phyloP scores from a whole-genome alignment of 2,329 filamentous ascomycete genomes.

The Cercospora berteroae region DNA sequence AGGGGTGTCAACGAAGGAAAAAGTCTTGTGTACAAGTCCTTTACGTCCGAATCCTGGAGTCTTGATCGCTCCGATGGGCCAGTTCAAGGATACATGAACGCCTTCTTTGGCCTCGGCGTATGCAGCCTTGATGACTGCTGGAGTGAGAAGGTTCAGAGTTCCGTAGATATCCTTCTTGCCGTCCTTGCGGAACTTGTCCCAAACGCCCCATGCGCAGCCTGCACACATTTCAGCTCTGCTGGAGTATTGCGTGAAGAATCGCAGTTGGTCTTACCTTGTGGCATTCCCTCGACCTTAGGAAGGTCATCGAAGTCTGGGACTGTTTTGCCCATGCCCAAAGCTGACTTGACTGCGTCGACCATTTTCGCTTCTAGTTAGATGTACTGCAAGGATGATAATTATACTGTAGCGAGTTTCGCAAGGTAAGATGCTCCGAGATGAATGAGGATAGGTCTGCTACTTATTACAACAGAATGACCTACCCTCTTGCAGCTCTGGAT shows the following conservation, averaged over 20 bases:
- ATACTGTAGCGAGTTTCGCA: neutral
- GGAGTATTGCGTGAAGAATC: neutral
- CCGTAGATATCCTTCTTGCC: conserved; percentile 46
- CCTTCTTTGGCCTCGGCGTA: conserved; percentile 45
- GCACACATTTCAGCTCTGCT: conserved; percentile 9
- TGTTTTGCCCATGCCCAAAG: conserved; percentile 25
- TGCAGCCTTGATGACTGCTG: conserved; percentile 44
- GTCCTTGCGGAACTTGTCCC: conserved; percentile 40
- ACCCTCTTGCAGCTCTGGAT: neutral
- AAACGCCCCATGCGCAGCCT: conserved; percentile 45
- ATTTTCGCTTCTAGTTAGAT: conserved; percentile 7
- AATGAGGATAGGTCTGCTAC: neutral
- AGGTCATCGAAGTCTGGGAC: conserved; percentile 44
- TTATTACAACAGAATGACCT: conserved; percentile 8
- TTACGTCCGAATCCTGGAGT: conserved; percentile 39
- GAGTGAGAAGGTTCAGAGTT: conserved; percentile 48
- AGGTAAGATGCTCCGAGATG: neutral
- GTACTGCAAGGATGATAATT: neutral
- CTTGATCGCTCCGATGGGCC: conserved; percentile 38
- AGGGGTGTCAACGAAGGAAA: conserved; percentile 39
- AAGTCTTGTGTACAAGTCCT: conserved; percentile 38
- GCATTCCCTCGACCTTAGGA: conserved; percentile 43
- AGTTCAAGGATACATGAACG: conserved; percentile 45
- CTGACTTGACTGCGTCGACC: conserved; percentile 12
- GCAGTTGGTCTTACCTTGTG: conserved; percentile 34